Percentiles rank a stretch among this genome's conserved stretches.
Evolutionary conservation across 2,329 filamentous ascomycete genomes (phyloP).

Genomic region (Akanthomyces uredinophilus): DNA sequence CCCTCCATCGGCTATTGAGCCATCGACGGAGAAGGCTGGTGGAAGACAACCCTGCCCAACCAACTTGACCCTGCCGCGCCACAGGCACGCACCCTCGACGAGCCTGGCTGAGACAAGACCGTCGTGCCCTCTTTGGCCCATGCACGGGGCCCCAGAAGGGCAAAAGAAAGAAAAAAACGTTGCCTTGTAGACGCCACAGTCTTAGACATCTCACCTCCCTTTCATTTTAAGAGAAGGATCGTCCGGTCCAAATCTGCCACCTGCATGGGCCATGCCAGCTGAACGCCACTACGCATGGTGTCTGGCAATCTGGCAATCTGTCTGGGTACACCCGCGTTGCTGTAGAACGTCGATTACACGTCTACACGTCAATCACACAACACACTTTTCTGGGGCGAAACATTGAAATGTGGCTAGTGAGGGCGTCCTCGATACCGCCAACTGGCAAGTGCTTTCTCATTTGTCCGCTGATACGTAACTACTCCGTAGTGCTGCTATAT

Average conservation of each 20-base stretch:
- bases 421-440: background rate
- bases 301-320: background rate
- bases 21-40: background rate
- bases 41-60: background rate
- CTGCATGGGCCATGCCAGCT: constrained; percentile 10
- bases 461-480: background rate
- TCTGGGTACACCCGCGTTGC: background rate
- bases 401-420: background rate
- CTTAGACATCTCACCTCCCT: background rate
- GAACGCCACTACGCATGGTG: background rate
- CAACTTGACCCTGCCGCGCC: background rate
- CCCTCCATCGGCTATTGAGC: background rate
- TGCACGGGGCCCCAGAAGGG: background rate
- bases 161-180: background rate
- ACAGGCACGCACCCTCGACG: no score
- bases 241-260: background rate
- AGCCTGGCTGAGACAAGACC: background rate
- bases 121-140: background rate
- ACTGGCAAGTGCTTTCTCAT: background rate
- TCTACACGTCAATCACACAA: background rate
- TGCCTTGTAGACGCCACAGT: constrained; percentile 6
- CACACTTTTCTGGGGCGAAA: no score
- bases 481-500: background rate
- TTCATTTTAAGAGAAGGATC: background rate
- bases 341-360: background rate